A percentile compares a stretch with the other conserved stretches of the same genome.
Evolutionary conservation across 345 rosid genomes (phyloP).

Genomic region (Salix exigua): DNA sequence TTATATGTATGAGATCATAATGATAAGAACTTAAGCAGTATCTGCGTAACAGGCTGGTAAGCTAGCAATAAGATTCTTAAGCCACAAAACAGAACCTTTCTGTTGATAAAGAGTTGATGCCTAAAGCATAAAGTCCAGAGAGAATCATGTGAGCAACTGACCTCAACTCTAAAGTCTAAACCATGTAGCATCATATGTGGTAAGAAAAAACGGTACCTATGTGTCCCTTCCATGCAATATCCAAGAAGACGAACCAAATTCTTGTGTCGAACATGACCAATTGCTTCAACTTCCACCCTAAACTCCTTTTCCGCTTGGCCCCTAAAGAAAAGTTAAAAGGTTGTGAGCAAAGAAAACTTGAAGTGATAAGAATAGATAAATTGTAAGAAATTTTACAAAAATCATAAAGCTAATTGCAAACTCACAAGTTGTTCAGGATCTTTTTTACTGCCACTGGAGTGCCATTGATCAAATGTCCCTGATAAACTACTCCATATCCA

Average conservation of each 20-base stretch:
- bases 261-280: slow-evolving; percentile 83
- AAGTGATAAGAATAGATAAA: background rate
- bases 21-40: background rate
- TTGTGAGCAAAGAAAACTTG: background rate
- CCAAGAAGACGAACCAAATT: slow-evolving; percentile 82
- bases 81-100: background rate
- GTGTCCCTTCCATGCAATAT: slow-evolving; percentile 75
- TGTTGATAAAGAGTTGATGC: background rate
- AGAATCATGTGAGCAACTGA: background rate
- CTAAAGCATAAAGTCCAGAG: background rate
- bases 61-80: background rate
- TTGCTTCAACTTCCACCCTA: slow-evolving; percentile 76
- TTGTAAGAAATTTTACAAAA: background rate
- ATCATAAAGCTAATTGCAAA: slow-evolving; percentile 6
- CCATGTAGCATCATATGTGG: background rate
- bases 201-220: slow-evolving; percentile 39
- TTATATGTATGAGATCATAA: background rate
- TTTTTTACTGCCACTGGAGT: slow-evolving; percentile 74
- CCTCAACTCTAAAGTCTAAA: background rate
- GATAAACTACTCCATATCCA: slow-evolving; percentile 75
- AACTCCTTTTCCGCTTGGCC: slow-evolving; percentile 90
- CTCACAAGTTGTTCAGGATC: slow-evolving; percentile 70
- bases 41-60: background rate
- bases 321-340: slow-evolving; percentile 28
- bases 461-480: slow-evolving; percentile 63